Evolutionary conservation across 345 rosid genomes (phyloP).

Genomic region (Dipteronia sinensis): DNA sequence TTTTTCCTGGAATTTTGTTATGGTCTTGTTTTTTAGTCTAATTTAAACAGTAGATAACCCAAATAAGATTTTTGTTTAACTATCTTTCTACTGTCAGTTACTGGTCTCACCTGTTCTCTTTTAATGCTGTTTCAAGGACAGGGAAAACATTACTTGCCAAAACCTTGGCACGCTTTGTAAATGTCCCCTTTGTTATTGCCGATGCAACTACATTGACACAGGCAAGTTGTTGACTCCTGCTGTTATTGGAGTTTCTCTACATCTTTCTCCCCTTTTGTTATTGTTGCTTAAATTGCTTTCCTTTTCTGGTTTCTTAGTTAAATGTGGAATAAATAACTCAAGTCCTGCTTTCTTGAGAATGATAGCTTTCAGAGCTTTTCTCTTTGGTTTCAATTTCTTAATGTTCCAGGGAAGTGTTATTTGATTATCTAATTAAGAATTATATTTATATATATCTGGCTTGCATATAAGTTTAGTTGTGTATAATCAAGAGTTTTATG

Average conservation of each 20-base stretch:
- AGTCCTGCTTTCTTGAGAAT: background rate
- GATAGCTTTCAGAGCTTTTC: background rate
- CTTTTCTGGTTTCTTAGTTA: conserved; percentile 5
- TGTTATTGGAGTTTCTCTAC: conserved; percentile 1
- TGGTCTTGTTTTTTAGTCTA: background rate
- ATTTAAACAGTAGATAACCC: background rate
- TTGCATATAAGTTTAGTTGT: background rate
- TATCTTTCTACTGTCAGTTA: conserved; percentile 12
- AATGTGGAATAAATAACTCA: background rate
- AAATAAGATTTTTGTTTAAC: conserved; percentile 12
- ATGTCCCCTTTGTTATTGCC: conserved; percentile 94
- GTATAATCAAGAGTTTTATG: background rate
- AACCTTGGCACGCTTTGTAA: conserved; percentile 94
- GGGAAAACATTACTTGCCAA: conserved; percentile 99
- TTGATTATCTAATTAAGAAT: background rate
- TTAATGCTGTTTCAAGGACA: conserved; percentile 67
- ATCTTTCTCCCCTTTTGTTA: background rate
- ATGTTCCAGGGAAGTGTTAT: background rate
- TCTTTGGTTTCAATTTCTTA: background rate
- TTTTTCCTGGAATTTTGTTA: background rate
- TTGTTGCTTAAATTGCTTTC: conserved; percentile 14
- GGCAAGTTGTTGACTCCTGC: conserved; percentile 50
- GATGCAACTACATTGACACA: conserved; percentile 99
- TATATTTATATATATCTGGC: background rate
- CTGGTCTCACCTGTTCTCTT: conserved; percentile 40